Evolutionary conservation across 2,329 filamentous ascomycete species (phyloP).

Genomic region (Juglanconis juglandina): DNA sequence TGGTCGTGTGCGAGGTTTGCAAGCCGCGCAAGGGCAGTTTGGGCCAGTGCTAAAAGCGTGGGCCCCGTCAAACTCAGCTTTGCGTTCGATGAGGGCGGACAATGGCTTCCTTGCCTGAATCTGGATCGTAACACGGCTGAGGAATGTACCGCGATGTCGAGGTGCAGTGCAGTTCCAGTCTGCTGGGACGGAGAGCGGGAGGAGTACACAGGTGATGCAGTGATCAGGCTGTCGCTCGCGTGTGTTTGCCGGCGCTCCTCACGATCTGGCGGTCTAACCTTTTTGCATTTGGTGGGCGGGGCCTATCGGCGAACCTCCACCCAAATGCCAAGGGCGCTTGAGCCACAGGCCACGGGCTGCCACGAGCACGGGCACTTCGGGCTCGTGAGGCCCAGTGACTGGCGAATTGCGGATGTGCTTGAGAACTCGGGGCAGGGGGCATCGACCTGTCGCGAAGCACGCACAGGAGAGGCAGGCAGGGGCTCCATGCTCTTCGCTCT

Average conservation of each 20-base stretch:
- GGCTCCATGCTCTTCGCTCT: conserved; percentile 1
- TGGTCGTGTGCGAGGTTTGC: background rate
- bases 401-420: background rate
- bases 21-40: background rate
- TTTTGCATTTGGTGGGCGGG: background rate
- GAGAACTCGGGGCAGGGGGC: background rate
- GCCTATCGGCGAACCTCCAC: background rate
- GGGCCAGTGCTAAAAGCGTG: background rate
- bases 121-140: background rate
- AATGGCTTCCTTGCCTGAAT: background rate
- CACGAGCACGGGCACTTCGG: background rate
- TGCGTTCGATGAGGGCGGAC: background rate
- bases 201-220: background rate
- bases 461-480: background rate
- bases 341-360: background rate
- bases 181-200: background rate
- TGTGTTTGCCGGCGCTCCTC: background rate
- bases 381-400: background rate
- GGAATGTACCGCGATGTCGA: background rate
- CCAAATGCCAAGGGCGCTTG: conserved; percentile 8
- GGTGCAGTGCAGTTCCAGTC: background rate
- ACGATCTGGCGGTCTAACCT: background rate
- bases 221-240: background rate
- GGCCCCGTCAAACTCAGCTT: background rate
- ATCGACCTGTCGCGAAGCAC: background rate